Base-by-base conservation (phyloP, 1,139 yeast genomes). In the Protomyces arabidopsidicola region DNA sequence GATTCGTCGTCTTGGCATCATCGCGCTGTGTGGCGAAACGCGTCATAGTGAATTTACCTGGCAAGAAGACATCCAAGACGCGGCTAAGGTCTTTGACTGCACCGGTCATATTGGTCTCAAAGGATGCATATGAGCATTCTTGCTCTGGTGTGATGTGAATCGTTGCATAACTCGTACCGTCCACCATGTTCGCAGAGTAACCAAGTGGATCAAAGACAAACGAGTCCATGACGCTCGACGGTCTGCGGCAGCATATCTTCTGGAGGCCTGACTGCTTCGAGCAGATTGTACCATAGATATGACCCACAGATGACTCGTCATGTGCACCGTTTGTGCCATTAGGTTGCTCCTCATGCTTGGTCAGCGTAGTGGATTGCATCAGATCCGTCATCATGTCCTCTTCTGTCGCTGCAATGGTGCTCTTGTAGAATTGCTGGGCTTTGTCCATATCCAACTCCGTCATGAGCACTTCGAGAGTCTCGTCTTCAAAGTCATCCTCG, bases 201-300 rank as follows among this genome's bases (percentile, higher is more conserved):
- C 98, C 98, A 75, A 98, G 93, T 1, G 98, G 98, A n/a, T 88
- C 79, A 74, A 93, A 93, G 36, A 95, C 86, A 76, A 90, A 93
- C 3, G 97, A 89, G 77, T 91, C 98, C 71, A 72, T 82, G 9
- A 34, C 60, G 45, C 55, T 14, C 2, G 36, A 20, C 9, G 45
- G 48, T 71, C 87, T 87, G 14, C 56, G 55, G 20, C 62, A 58
- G 48, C 62, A 58, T 51, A 90, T 73, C 54, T 79, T 73, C 75
- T 87, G 86, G 70, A 90, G 80, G 5, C 82, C 82, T 18, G 90
- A 80, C 63, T 77, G 75, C 60, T 76, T 75, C 77, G 95, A 85
- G 72, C 90, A 88, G 56, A 83, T 79, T 55, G 79, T 75, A 4
- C 97, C 97, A 55, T 84, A 74, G 53, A 82, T 81, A 73, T 90